A percentile compares a stretch with the other conserved stretches of the same genome.
These are phyloP conservation scores for Physaria fendleri DNA, from an alignment of 345 rosid species.

Conservation along the genomic window DNA sequence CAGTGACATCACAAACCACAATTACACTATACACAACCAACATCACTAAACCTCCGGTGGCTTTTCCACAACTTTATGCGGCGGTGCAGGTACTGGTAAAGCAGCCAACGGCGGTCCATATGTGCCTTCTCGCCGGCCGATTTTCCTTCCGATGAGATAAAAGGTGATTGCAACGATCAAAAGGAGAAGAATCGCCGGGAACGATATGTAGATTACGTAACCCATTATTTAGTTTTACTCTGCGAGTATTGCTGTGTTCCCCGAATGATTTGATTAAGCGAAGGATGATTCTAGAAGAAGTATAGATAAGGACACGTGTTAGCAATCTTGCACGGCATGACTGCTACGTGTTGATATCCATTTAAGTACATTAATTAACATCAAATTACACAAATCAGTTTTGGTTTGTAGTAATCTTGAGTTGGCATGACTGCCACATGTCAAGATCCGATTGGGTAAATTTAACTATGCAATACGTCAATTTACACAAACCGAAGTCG, in stretches of 20 bases:
- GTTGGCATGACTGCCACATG: too few relatives aligned
- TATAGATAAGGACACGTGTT: conserved; percentile 10
- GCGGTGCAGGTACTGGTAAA: conserved; percentile 18
- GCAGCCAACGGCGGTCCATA: conserved; percentile 11
- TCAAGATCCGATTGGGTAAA: too few relatives aligned
- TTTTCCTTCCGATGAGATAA: conserved; percentile 19
- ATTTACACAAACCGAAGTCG: too few relatives aligned
- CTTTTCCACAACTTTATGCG: conserved; percentile 14
- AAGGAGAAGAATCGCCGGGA: conserved; percentile 30
- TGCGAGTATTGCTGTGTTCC: neutral
- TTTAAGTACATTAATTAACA: too few relatives aligned
- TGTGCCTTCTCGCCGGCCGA: conserved; percentile 24
- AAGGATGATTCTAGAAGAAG: conserved; percentile 9
- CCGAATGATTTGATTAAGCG: neutral
- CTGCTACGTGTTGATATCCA: neutral
- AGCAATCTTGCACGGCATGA: neutral
- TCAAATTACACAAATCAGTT: too few relatives aligned
- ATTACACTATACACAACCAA: neutral
- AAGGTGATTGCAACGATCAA: conserved; percentile 26
- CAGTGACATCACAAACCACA: neutral
- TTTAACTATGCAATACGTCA: too few relatives aligned
- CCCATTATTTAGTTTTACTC: conserved; percentile 17
- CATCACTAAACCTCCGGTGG: conserved; percentile 11
- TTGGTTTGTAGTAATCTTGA: too few relatives aligned
- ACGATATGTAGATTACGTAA: conserved; percentile 23